Evolutionary conservation across 2,329 filamentous ascomycete genomes (phyloP), one percentile per base, ranked within the genome.

Genomic region (Aspergillus alliaceus): DNA sequence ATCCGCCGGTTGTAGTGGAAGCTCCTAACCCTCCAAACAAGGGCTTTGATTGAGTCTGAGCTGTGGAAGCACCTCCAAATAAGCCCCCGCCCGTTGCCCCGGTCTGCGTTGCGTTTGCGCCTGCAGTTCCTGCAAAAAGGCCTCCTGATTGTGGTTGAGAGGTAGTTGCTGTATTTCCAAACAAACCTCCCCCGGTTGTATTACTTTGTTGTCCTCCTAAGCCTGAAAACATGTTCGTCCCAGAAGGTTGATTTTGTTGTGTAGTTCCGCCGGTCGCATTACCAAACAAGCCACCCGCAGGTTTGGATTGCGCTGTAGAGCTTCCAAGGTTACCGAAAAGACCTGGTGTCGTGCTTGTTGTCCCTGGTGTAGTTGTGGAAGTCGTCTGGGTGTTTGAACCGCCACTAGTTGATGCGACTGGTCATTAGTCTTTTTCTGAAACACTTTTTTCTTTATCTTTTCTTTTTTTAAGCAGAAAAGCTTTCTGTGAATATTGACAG

Each of bases 41-140:
- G 20, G 74, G 69, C 54, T 75, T 74, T 32, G 66, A 56, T 53
- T 75, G 73, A 24, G 64, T 65, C 57, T 76, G 75, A 42, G 64
- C 62, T 1, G 69, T 64, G 8, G 71, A 60, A 20, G 39, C 57
- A 29, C 63, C 62, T 24, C 73, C 72, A 51, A 77, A 77, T 12
- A 76, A 44, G 6, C 67, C 66, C 35, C 72, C 69, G 18, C 66
- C 65, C 35, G 64, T 66, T 54, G 52, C 66, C 42, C 57, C 66
- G 11, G 51, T 51, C 31, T 69, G 68, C 22, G 66, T 44, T n/a
- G 66, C 64, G 20, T 32, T 60, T 12, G 59, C 53, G 11, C 62
- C 59, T 31, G 62, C 40, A 39, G 59, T 49, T 32, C 57, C 60
- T 22, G 60, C 59, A 48, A 68, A 70, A 18, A 69, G 59, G 15